Evolutionary conservation across 805 yeast genomes (phyloP), one percentile per base, ranked within the genome.

Genomic region (Sugiyamaella americana): DNA sequence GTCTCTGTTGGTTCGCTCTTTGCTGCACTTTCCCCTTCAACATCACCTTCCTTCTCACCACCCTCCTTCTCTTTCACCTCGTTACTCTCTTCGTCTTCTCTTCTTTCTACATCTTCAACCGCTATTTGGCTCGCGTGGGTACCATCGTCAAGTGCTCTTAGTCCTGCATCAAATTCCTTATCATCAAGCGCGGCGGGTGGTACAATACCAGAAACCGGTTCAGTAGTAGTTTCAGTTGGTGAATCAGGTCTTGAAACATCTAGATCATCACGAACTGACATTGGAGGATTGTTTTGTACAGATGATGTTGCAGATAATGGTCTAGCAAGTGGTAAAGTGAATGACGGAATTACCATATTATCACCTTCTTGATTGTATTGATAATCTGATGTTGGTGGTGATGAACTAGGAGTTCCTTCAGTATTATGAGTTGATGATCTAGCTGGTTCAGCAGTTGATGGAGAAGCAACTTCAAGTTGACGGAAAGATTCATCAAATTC

Each of bases 251-350:
- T 62, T 5, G 74, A 64, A 16, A 61, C 61, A 49, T 76, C 80
- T 13, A 72, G 63, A 51, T 81, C 96, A 52, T 85, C 95, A 50
- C 96, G 79, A 5, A 87, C 95, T 19, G 95, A 85, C 65, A 80
- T 78, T 0, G 97, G 89, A 2, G 97, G 87, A 62, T 91, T 88
- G 66, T 89, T 89, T 57, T 84, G 91, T 29, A 88, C 94, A 38
- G 95, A 85, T 0, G 96, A 87, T 0, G 96, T 85, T 35, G 84
- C 77, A 0, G 95, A 85, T 49, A 82, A 84, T 1, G 94, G 85
- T 57, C 93, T 71, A 32, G 65, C 67, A 60, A 76, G 55, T 42
- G 73, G 73, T 37, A 71, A 66, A 48, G 73, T 78, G 71, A 69
- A 59, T 2, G 57, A 32, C 2, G 60, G 60, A 32, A 49, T 50